A percentile compares a stretch with the other conserved stretches of the same genome.
Evolutionary conservation across 2,329 filamentous ascomycete genomes (phyloP).

Genomic region (Fusarium veterinarium): DNA sequence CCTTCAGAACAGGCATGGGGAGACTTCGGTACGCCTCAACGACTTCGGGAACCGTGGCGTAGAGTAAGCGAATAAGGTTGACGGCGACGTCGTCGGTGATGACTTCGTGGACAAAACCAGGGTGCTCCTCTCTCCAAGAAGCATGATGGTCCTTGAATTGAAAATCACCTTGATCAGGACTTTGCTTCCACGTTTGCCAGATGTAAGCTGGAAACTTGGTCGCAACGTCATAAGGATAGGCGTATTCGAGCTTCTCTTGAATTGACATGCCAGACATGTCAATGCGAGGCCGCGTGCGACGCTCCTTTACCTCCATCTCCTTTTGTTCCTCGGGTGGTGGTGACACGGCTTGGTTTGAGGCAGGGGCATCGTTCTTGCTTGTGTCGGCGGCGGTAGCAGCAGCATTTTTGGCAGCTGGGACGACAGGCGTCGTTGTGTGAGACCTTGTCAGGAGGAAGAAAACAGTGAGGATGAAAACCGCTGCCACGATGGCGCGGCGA

Average conservation of each 20-base stretch:
- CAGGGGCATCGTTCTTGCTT: constrained; percentile 35
- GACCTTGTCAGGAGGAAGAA: constrained; percentile 76
- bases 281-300: constrained; percentile 59
- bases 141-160: constrained; percentile 85
- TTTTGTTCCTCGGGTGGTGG: constrained; percentile 30
- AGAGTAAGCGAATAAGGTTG: constrained; percentile 86
- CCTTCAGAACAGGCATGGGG: constrained; percentile 80
- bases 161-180: constrained; percentile 81
- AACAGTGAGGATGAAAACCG: constrained; percentile 74
- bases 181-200: constrained; percentile 98
- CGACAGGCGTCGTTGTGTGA: constrained; percentile 53
- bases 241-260: constrained; percentile 86
- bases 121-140: constrained; percentile 88
- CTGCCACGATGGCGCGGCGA: constrained; percentile 78
- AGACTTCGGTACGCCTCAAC: constrained; percentile 80
- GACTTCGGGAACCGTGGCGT: constrained; percentile 83
- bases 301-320: constrained; percentile 35
- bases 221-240: constrained; percentile 92
- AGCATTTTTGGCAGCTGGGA: constrained; percentile 30
- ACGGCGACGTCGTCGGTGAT: constrained; percentile 90
- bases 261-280: constrained; percentile 79
- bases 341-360: constrained; percentile 35
- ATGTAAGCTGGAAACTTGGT: constrained; percentile 95
- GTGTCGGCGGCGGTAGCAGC: constrained; percentile 28
- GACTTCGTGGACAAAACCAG: constrained; percentile 94